Evolutionary conservation across 2,329 filamentous ascomycete species (phyloP).

Genomic region (Aquanectria penicillioides): DNA sequence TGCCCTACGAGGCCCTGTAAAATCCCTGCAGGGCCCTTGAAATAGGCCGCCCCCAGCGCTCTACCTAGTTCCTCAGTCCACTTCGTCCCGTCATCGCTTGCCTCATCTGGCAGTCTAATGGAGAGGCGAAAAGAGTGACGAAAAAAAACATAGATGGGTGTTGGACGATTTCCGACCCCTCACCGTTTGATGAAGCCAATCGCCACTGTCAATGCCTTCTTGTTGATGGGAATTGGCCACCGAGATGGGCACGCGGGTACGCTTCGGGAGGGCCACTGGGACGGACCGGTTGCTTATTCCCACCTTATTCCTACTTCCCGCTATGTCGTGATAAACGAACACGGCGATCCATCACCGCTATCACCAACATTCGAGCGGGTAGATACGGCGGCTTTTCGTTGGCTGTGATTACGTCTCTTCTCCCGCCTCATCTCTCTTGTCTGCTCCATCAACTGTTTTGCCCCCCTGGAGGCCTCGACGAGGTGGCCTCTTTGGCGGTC

Average conservation of each 20-base stretch:
- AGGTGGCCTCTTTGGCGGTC: slow-evolving; percentile 37
- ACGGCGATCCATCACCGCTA: slow-evolving; percentile 16
- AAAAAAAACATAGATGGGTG: slow-evolving; percentile 11
- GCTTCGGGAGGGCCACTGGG: slow-evolving; percentile 37
- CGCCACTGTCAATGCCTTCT: slow-evolving; percentile 23
- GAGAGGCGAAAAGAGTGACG: not conserved
- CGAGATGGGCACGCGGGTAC: slow-evolving; percentile 18
- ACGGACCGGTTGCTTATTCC: slow-evolving; percentile 40
- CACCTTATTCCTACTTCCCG: slow-evolving; percentile 19
- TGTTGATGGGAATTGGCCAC: slow-evolving; percentile 17
- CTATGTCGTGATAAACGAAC: not conserved
- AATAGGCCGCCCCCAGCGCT: slow-evolving; percentile 7
- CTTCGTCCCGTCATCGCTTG: slow-evolving; percentile 34
- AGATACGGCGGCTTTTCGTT: slow-evolving; percentile 34
- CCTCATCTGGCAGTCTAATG: slow-evolving; percentile 31
- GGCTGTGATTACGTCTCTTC: slow-evolving; percentile 21
- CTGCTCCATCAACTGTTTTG: slow-evolving; percentile 28
- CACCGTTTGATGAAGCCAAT: slow-evolving; percentile 33
- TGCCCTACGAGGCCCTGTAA: slow-evolving; percentile 34
- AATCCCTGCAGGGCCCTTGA: slow-evolving; percentile 32
- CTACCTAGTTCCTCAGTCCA: slow-evolving; percentile 31
- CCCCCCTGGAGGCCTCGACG: slow-evolving; percentile 28
- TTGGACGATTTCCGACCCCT: slow-evolving; percentile 23
- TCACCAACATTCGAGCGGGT: slow-evolving; percentile 31
- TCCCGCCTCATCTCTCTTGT: slow-evolving; percentile 31